phyloP scores from a whole-genome alignment of 2,329 filamentous ascomycete species.

The Zymoseptoria crescenta region DNA sequence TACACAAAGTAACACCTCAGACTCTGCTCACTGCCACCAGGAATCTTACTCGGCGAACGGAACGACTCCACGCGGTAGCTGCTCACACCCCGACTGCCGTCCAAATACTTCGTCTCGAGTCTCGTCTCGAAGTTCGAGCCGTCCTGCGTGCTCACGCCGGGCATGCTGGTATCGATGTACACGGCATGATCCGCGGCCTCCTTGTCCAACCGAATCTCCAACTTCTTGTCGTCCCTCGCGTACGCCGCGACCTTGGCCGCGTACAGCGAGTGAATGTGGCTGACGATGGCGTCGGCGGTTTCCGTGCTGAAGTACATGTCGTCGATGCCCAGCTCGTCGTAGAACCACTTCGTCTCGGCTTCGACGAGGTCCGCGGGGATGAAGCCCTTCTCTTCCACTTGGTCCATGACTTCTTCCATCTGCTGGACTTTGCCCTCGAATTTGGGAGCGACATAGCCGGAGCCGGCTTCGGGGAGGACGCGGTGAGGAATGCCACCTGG shows the following conservation, averaged over 20 bases:
- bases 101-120: conserved; percentile 91
- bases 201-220: conserved; percentile 94
- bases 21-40: conserved; percentile 64
- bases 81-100: conserved; percentile 61
- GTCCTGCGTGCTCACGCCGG: conserved; percentile 64
- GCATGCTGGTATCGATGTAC: conserved; percentile 95
- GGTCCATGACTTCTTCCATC: conserved; percentile 80
- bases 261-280: conserved; percentile 91
- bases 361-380: conserved; percentile 78
- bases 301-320: conserved; percentile 97
- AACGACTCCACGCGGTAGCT: conserved; percentile 95
- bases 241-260: conserved; percentile 93
- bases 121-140: conserved; percentile 91
- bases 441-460: conserved; percentile 88
- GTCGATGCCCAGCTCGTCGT: conserved; percentile 93
- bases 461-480: conserved; percentile 76
- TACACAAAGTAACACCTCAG: conserved; percentile 98
- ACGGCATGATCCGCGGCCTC: conserved; percentile 91
- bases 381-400: conserved; percentile 72
- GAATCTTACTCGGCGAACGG: conserved; percentile 76
- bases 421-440: conserved; percentile 90
- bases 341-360: conserved; percentile 89
- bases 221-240: conserved; percentile 82
- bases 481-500: conserved; percentile 46
- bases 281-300: conserved; percentile 75